Conservation (phyloP, 345 rosid genomes). For the Viola odorata region DNA sequence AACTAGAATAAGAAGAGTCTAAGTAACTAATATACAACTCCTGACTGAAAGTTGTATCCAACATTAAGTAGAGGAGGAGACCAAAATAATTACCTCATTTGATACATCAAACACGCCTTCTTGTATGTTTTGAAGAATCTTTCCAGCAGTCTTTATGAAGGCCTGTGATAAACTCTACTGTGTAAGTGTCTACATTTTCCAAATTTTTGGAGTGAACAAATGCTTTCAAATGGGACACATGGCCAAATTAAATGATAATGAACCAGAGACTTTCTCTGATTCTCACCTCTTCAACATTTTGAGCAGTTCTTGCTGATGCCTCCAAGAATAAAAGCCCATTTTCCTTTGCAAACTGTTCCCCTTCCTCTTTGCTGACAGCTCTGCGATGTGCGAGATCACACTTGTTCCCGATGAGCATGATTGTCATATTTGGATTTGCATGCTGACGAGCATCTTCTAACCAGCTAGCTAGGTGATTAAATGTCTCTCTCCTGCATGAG, state of each 20-base stretch:
- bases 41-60: no score
- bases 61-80: no score
- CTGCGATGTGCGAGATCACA: conserved; percentile 83
- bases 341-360: conserved; percentile 95
- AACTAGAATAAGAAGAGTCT: no score
- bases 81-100: conserved; percentile 54
- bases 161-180: conserved; percentile 44
- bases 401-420: conserved; percentile 89
- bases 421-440: conserved; percentile 96
- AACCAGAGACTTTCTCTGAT: not conserved
- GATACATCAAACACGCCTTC: conserved; percentile 85
- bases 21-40: no score
- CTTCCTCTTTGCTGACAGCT: conserved; percentile 97
- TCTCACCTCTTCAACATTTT: conserved; percentile 89
- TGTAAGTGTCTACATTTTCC: not conserved
- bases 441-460: conserved; percentile 97
- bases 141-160: conserved; percentile 78
- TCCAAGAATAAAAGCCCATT: conserved; percentile 84
- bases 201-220: no score
- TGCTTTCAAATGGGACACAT: not conserved
- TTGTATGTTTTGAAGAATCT: conserved; percentile 86
- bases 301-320: conserved; percentile 98
- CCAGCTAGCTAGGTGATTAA: conserved; percentile 98
- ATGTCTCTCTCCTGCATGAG: conserved; percentile 82
- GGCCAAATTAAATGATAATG: not conserved